Conservation (phyloP, 768 basidiomycete species). For the Hygrophoropsis aurantiaca region DNA sequence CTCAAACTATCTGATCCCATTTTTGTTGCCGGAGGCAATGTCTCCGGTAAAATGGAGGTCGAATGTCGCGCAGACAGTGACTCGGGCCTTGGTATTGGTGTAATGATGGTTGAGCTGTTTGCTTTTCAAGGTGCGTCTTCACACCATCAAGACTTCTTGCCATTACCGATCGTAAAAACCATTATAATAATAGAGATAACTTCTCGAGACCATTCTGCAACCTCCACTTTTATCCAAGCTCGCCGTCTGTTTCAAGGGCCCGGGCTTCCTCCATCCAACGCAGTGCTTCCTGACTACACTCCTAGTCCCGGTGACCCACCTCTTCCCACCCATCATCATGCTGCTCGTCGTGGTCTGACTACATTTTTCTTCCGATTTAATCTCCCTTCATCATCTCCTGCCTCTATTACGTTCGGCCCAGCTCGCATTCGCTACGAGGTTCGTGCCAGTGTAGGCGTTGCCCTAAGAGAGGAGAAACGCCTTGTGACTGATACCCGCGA, state of each 20-base stretch:
- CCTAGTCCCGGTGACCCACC: slow-evolving; percentile 56
- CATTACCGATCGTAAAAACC: slow-evolving; percentile 7
- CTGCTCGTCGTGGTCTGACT: slow-evolving; percentile 72
- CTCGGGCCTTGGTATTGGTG: slow-evolving; percentile 65
- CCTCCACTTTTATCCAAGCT: slow-evolving; percentile 71
- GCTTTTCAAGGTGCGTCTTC: slow-evolving; percentile 63
- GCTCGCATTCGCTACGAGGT: slow-evolving; percentile 74
- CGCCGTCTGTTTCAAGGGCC: slow-evolving; percentile 79
- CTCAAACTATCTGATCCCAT: slow-evolving; percentile 56
- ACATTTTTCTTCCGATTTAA: slow-evolving; percentile 83
- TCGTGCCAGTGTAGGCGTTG: slow-evolving; percentile 67
- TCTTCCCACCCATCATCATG: slow-evolving; percentile 64
- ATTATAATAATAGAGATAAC: slow-evolving; percentile 55
- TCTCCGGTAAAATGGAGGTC: slow-evolving; percentile 77
- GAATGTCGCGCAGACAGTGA: slow-evolving; percentile 70
- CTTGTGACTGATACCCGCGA: slow-evolving; percentile 63
- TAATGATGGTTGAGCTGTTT: slow-evolving; percentile 77
- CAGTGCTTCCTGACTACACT: slow-evolving; percentile 57
- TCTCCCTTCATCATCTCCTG: slow-evolving; percentile 63
- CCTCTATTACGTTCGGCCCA: slow-evolving; percentile 69
- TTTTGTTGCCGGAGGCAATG: slow-evolving; percentile 64
- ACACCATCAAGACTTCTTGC: not conserved
- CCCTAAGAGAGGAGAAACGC: slow-evolving; percentile 72
- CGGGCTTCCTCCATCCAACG: slow-evolving; percentile 80
- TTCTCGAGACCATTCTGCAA: slow-evolving; percentile 78